A percentile compares a stretch with the other conserved stretches of the same genome.
Evolutionary conservation across 2,329 filamentous ascomycete genomes (phyloP).

Genomic region (Monosporascus sp.): DNA sequence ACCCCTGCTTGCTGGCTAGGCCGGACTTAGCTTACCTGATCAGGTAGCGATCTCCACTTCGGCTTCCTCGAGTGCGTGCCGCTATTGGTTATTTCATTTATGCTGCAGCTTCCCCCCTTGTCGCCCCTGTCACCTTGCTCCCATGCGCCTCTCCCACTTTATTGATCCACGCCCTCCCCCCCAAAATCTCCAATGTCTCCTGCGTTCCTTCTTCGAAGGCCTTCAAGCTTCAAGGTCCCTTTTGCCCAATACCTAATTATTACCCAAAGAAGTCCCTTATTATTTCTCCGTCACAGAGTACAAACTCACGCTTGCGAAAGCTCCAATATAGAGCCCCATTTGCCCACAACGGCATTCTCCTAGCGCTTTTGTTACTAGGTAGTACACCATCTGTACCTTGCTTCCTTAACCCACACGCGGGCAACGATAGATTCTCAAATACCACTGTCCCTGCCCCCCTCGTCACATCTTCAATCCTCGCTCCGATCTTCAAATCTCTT

Average conservation of each 20-base stretch:
- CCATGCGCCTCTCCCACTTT: slow-evolving; percentile 42
- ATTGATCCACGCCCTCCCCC: slow-evolving; percentile 28
- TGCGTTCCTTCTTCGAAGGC: slow-evolving; percentile 15
- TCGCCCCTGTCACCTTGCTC: slow-evolving; percentile 44
- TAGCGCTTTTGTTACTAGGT: no score
- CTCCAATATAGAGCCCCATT: slow-evolving; percentile 18
- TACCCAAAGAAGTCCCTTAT: no score
- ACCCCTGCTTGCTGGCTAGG: slow-evolving; percentile 38
- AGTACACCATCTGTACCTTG: slow-evolving; percentile 21
- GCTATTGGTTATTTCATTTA: slow-evolving; percentile 50
- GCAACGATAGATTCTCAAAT: slow-evolving; percentile 18
- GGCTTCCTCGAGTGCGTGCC: slow-evolving; percentile 26
- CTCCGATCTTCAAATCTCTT: slow-evolving; percentile 25
- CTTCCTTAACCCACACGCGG: slow-evolving; percentile 21
- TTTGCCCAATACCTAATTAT: slow-evolving; percentile 17
- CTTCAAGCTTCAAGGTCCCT: slow-evolving; percentile 23
- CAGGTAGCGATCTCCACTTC: slow-evolving; percentile 43
- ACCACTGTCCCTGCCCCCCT: slow-evolving; percentile 25
- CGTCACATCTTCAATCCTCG: slow-evolving; percentile 24
- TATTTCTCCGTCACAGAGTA: no score
- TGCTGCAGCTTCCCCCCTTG: slow-evolving; percentile 34
- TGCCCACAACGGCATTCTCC: slow-evolving; percentile 3
- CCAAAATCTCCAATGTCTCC: slow-evolving; percentile 20
- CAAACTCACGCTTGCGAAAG: background rate
- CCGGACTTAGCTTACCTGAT: slow-evolving; percentile 43